Base-by-base conservation (phyloP, 2,329 filamentous ascomycete species). In the Talaromyces atroroseus region DNA sequence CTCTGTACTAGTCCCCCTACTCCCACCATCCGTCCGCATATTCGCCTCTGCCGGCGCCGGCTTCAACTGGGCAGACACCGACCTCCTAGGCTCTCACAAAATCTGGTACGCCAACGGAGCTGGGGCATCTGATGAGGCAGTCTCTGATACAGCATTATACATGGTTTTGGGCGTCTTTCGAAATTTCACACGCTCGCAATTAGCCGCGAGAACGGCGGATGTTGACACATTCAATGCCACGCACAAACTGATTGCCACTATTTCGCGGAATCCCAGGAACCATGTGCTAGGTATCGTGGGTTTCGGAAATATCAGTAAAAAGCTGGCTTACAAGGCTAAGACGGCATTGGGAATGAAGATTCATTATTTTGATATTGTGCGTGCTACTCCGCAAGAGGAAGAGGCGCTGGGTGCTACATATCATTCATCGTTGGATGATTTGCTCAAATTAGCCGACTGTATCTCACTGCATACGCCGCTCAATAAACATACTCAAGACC, bases 161-260 rank as follows among this genome's bases (percentile, higher is more conserved):
- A 80, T 87, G 63, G 82, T 90, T 62, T 80, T 91, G 50, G 81
- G 82, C 8, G 84, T 82, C 14, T 90, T 89, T 74, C 84, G 87
- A 52, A 78, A 82, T 47, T 79, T 90, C 12, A 78, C 82, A 1
- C 89, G 85, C 82, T 85, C 81, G 60, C 79, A 82, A 51, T 66
- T 76, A 1, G 82, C 84, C 1, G 84, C 85, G 0, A 68, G 78
- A 2, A 74, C 75, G 2, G 67, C 72, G 16, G 70, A 76, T 54
- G 65, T 75, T 0, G 60, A 66, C 0, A 62, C 73, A 12, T 89
- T 88, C 67, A 68, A 70, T 21, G 73, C 80, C 59, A 85, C 85
- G 58, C 86, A 89, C 66, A 74, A 74, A 12, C 76, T 79, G 56
- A 82, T 84, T 1, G 83, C 85, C 0, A 76, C 77, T 5, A 76